phyloP scores from a whole-genome alignment of 177 flowering plant species.

The Vitis hybrid region DNA sequence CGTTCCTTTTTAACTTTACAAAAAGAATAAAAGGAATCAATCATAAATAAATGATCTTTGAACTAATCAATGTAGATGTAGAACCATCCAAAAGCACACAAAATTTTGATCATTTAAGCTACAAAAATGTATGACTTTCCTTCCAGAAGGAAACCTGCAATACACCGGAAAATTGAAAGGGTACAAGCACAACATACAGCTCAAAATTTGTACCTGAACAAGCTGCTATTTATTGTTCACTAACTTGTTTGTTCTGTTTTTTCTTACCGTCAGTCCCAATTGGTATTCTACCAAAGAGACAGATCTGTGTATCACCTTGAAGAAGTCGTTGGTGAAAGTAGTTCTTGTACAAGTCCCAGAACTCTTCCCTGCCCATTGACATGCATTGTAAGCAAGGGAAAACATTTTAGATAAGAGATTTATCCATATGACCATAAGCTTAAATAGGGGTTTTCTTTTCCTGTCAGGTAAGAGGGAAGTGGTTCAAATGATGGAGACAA shows the following conservation, averaged over 20 bases:
- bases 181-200: not conserved
- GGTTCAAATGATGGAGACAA: not conserved
- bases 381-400: not conserved
- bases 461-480: no score
- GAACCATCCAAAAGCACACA: not conserved
- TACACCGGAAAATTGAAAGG: no score
- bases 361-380: conserved; percentile 60
- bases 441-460: no score
- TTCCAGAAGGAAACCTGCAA: no score
- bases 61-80: not conserved
- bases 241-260: conserved; percentile 2
- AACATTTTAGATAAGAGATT: no score
- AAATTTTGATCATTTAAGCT: not conserved
- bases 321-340: conserved; percentile 62
- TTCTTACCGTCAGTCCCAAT: conserved; percentile 5
- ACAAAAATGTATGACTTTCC: not conserved
- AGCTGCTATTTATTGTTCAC: conserved; percentile 4
- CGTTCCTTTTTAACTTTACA: no score
- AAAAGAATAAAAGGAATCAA: no score
- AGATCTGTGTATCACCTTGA: conserved; percentile 60
- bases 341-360: conserved; percentile 83
- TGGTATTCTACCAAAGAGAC: conserved; percentile 64
- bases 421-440: no score
- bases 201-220: not conserved
- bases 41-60: not conserved